Percentiles rank a stretch among this genome's conserved stretches.
phyloP scores from a whole-genome alignment of 495 filamentous ascomycete genomes.

The Hyaloscypha hepaticicola region DNA sequence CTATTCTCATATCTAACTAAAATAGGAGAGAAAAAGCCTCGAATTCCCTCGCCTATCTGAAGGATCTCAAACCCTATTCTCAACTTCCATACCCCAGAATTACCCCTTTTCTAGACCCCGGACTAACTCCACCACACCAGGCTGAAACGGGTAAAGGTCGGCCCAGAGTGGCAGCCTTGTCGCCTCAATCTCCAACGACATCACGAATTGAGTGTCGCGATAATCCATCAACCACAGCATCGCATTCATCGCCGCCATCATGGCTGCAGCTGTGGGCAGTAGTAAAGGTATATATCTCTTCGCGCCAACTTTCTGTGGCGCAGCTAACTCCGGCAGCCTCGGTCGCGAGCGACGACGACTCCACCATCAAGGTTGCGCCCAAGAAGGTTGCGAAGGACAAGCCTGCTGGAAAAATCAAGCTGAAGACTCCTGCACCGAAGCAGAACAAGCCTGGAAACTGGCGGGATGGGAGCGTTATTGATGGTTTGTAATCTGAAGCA shows the following conservation, averaged over 20 bases:
- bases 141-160: background rate
- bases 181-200: slow-evolving; percentile 1
- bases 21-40: no score
- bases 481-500: slow-evolving; percentile 49
- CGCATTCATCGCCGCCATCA: slow-evolving; percentile 10
- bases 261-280: slow-evolving; percentile 11
- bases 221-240: slow-evolving; percentile 12
- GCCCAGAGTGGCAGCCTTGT: slow-evolving; percentile 5
- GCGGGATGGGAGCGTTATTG: slow-evolving; percentile 49
- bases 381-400: slow-evolving; percentile 58
- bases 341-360: slow-evolving; percentile 44
- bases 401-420: slow-evolving; percentile 58
- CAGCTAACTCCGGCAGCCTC: slow-evolving; percentile 15
- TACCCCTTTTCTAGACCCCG: background rate
- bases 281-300: slow-evolving; percentile 14
- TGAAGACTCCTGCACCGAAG: slow-evolving; percentile 64
- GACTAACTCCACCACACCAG: background rate
- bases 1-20: no score
- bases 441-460: slow-evolving; percentile 55
- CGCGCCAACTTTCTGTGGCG: background rate
- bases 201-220: background rate
- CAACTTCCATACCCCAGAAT: background rate
- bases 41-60: background rate
- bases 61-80: background rate
- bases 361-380: slow-evolving; percentile 57